A percentile compares a stretch with the other conserved stretches of the same genome.
phyloP scores from a whole-genome alignment of 208 protist genomes.

The Porcisia hertigi region DNA sequence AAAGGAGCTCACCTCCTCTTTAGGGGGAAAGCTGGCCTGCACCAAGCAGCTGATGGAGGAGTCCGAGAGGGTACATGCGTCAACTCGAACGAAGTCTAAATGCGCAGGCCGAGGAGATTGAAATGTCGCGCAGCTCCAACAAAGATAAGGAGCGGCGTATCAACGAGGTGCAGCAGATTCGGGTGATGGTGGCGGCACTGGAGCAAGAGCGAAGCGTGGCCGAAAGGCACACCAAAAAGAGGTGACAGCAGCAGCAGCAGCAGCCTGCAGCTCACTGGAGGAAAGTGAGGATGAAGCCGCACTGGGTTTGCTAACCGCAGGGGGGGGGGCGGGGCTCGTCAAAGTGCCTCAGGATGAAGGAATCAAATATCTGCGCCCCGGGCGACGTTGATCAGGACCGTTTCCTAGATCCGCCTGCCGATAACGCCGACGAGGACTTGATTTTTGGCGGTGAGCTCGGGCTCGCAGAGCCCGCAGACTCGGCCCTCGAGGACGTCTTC shows the following conservation, averaged over 20 bases:
- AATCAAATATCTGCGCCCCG: background rate
- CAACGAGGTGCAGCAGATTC: conserved; percentile 59
- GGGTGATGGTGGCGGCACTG: conserved; percentile 58
- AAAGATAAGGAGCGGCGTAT: conserved; percentile 70
- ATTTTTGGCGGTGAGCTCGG: conserved; percentile 26
- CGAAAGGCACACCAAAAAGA: conserved; percentile 32
- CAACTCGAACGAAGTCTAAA: conserved; percentile 57
- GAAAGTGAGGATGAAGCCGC: background rate
- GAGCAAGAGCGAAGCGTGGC: conserved; percentile 57
- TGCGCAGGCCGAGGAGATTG: conserved; percentile 59
- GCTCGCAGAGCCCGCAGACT: conserved; percentile 20
- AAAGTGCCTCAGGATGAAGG: background rate
- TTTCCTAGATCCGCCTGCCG: conserved; percentile 4
- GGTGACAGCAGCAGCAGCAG: conserved; percentile 14
- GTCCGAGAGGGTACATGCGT: conserved; percentile 61
- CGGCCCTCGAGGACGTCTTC: conserved; percentile 36
- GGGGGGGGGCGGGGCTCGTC: too few species aligned
- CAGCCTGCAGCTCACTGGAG: conserved; percentile 9
- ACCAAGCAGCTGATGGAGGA: conserved; percentile 74
- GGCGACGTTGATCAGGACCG: conserved; percentile 21
- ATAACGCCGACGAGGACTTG: conserved; percentile 21
- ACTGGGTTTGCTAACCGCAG: background rate
- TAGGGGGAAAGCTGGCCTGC: conserved; percentile 71
- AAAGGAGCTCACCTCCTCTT: conserved; percentile 64
- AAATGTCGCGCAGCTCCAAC: conserved; percentile 52